phyloP scores from a whole-genome alignment of 768 basidiomycete genomes.

The Boletus barrowsii region DNA sequence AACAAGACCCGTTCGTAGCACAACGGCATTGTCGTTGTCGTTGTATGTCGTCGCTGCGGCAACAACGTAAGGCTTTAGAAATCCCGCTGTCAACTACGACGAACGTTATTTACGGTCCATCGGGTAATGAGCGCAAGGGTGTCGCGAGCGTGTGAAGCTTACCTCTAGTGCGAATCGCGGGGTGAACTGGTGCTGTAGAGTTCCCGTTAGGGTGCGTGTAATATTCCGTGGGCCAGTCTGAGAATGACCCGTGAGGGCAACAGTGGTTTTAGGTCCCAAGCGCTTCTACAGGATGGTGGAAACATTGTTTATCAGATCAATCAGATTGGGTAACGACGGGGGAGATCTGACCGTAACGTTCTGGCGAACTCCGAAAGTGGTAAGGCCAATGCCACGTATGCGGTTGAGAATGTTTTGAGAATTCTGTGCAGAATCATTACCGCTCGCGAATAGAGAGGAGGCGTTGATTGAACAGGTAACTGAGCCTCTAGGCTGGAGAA shows the following conservation, averaged over 20 bases:
- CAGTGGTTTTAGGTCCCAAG: constrained; percentile 43
- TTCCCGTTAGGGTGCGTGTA: constrained; percentile 55
- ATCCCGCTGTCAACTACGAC: constrained; percentile 37
- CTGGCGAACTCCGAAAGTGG: constrained; percentile 41
- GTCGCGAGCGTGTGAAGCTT: constrained; percentile 19
- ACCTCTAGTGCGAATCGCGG: constrained; percentile 56
- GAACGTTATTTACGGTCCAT: constrained; percentile 14
- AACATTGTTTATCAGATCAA: constrained; percentile 19
- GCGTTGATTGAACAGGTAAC: constrained; percentile 48
- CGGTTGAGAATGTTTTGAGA: constrained; percentile 31
- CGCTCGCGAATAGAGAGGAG: constrained; percentile 42
- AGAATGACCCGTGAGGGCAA: constrained; percentile 40
- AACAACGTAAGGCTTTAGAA: constrained; percentile 41
- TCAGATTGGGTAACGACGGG: constrained; percentile 12
- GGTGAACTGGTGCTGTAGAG: constrained; percentile 74
- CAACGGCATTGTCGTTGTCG: constrained; percentile 44
- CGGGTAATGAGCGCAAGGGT: constrained; percentile 7
- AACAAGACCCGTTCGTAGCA: constrained; percentile 36
- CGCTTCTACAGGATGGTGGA: constrained; percentile 40
- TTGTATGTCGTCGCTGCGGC: constrained; percentile 47
- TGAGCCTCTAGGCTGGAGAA: constrained; percentile 45
- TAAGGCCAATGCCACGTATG: constrained; percentile 35
- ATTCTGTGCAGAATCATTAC: constrained; percentile 28
- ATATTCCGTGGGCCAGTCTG: constrained; percentile 21
- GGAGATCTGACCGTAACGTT: constrained; percentile 39